Evolutionary conservation across 441 rosid species (phyloP).

Genomic region (Gossypium schwendimanii): DNA sequence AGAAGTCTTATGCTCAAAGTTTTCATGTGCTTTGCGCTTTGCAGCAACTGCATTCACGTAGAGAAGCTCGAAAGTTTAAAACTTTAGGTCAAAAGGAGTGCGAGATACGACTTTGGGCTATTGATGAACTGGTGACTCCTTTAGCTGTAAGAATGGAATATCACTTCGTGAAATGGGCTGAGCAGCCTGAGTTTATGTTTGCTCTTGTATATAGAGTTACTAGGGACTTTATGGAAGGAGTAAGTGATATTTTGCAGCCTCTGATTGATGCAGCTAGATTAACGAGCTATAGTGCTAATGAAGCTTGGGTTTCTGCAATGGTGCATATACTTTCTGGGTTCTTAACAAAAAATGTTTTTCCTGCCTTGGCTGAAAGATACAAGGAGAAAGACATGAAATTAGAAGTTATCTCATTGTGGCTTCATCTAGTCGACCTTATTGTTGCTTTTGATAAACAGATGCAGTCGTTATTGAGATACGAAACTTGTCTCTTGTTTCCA

Average conservation of each 20-base stretch:
- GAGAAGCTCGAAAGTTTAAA: constrained; percentile 43
- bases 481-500: constrained; percentile 33
- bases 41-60: constrained; percentile 51
- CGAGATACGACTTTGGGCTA: constrained; percentile 48
- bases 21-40: constrained; percentile 64
- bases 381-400: constrained; percentile 39
- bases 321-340: constrained; percentile 57
- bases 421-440: constrained; percentile 64
- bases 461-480: constrained; percentile 46
- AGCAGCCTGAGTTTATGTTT: constrained; percentile 68
- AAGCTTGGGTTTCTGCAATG: constrained; percentile 84
- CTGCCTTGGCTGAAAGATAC: constrained; percentile 39
- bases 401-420: constrained; percentile 56
- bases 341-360: constrained; percentile 43
- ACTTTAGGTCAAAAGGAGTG: constrained; percentile 16
- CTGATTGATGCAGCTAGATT: constrained; percentile 66
- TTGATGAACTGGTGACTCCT: constrained; percentile 66
- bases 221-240: constrained; percentile 54
- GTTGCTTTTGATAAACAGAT: constrained; percentile 58
- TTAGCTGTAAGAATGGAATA: constrained; percentile 66
- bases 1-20: constrained; percentile 48
- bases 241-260: constrained; percentile 75
- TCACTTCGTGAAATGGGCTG: constrained; percentile 69
- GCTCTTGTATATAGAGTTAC: constrained; percentile 56
- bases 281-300: constrained; percentile 60